Conservation (phyloP, 805 yeast genomes). For the Saturnispora besseyi region DNA sequence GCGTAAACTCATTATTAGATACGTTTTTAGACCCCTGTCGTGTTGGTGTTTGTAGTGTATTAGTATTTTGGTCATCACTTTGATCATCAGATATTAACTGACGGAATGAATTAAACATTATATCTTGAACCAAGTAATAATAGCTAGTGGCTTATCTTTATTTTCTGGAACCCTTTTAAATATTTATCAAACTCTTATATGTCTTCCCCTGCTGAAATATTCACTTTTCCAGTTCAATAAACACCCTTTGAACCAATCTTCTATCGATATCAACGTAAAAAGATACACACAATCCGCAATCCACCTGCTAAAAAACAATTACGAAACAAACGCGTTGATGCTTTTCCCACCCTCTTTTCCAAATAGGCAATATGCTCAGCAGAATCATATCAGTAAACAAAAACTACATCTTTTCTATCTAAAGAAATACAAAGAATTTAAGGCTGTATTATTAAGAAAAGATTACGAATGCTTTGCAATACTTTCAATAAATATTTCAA, state of each 20-base stretch:
- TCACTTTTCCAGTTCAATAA: no score
- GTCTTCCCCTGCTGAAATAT: neutral
- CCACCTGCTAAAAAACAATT: neutral
- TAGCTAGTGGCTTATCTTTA: no score
- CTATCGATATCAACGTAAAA: neutral
- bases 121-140: neutral
- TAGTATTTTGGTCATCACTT: constrained; percentile 7
- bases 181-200: neutral
- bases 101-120: constrained; percentile 24
- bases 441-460: neutral
- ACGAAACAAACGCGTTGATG: neutral
- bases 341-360: neutral
- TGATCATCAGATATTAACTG: constrained; percentile 26
- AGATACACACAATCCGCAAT: neutral
- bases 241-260: neutral
- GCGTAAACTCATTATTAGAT: constrained; percentile 10
- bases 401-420: no score
- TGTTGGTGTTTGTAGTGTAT: constrained; percentile 2
- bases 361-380: neutral
- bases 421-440: no score
- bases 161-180: no score
- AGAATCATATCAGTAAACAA: no score
- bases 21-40: neutral
- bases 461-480: constrained; percentile 18
- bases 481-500: constrained; percentile 44